Percentiles rank a stretch among this genome's conserved stretches.
These are phyloP conservation scores for Suhomyces guaymorum DNA, from an alignment of 1,139 yeast species.

Conservation along the genomic window DNA sequence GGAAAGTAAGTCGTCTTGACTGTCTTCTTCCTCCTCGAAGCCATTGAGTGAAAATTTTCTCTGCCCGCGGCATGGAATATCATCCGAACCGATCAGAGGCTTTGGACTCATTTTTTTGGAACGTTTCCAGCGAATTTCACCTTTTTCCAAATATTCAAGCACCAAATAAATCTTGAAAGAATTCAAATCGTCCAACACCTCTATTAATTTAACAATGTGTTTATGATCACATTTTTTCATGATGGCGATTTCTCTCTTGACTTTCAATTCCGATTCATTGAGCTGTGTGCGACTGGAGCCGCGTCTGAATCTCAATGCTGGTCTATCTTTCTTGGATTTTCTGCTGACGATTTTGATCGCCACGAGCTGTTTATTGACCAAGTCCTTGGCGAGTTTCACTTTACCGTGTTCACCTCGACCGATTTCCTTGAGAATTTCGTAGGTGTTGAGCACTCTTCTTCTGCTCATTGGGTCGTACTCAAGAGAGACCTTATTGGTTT, in stretches of 20 bases:
- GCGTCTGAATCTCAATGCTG: conserved; percentile 53
- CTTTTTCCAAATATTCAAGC: conserved; percentile 86
- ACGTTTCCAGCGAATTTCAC: conserved; percentile 87
- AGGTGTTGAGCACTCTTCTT: conserved; percentile 82
- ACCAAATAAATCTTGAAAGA: conserved; percentile 88
- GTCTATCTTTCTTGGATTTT: conserved; percentile 54
- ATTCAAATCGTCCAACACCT: conserved; percentile 84
- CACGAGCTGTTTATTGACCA: conserved; percentile 68
- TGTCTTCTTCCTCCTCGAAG: conserved; percentile 7
- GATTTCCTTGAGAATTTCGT: conserved; percentile 82
- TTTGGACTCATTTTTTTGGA: conserved; percentile 15
- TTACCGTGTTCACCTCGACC: conserved; percentile 98
- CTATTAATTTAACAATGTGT: conserved; percentile 82
- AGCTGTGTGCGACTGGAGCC: conserved; percentile 15
- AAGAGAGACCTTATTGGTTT: conserved; percentile 75
- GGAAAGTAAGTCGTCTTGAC: conserved; percentile 42
- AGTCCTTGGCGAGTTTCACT: conserved; percentile 85
- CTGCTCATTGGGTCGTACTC: conserved; percentile 89
- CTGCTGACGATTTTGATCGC: conserved; percentile 94
- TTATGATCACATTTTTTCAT: conserved; percentile 93
- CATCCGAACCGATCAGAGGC: conserved; percentile 10
- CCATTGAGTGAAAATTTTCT: conserved; percentile 8
- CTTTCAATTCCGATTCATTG: conserved; percentile 61
- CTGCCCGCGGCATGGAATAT: conserved; percentile 44
- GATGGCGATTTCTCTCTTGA: conserved; percentile 89